Percentiles rank a stretch among this genome's conserved stretches.
Evolutionary conservation across 164 flowering plant species (phyloP).

Genomic region (Litsea cubeba): DNA sequence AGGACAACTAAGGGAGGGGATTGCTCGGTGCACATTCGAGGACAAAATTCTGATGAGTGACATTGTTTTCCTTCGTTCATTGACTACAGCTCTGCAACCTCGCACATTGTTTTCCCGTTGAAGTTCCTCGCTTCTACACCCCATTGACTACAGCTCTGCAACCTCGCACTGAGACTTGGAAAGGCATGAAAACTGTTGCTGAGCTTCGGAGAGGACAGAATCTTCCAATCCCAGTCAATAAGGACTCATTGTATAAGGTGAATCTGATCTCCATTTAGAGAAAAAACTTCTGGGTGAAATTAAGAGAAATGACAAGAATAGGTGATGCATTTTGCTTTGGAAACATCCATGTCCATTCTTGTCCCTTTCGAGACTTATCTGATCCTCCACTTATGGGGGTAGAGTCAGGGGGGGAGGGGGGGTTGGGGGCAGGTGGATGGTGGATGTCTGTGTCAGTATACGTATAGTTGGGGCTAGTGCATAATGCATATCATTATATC

Average conservation of each 20-base stretch:
- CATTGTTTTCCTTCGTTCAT: conserved; percentile 81
- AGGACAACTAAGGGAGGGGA: conserved; percentile 59
- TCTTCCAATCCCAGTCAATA: conserved; percentile 73
- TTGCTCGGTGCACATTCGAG: conserved; percentile 98
- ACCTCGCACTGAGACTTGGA: conserved; percentile 71
- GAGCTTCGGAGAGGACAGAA: conserved; percentile 70
- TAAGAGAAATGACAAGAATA: too few species aligned
- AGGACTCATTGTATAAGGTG: conserved; percentile 93
- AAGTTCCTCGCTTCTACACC: conserved; percentile 71
- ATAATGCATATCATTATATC: neutral
- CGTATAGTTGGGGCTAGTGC: neutral
- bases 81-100: too few species aligned
- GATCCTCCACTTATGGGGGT: neutral
- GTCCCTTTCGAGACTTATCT: neutral
- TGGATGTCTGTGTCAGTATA: neutral
- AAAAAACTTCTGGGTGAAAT: too few species aligned
- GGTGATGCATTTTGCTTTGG: too few species aligned
- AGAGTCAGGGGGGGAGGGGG: neutral
- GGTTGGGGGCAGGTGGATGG: neutral
- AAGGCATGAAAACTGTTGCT: conserved; percentile 85
- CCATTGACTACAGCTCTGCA: conserved; percentile 87
- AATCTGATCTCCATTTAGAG: neutral
- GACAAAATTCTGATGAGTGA: conserved; percentile 91
- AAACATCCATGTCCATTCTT: neutral
- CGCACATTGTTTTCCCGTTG: too few species aligned